Percentiles rank a stretch among this genome's conserved stretches.
These are phyloP conservation scores for Gelatoporia subvermispora DNA, from an alignment of 768 basidiomycete species.

Conservation along the genomic window DNA sequence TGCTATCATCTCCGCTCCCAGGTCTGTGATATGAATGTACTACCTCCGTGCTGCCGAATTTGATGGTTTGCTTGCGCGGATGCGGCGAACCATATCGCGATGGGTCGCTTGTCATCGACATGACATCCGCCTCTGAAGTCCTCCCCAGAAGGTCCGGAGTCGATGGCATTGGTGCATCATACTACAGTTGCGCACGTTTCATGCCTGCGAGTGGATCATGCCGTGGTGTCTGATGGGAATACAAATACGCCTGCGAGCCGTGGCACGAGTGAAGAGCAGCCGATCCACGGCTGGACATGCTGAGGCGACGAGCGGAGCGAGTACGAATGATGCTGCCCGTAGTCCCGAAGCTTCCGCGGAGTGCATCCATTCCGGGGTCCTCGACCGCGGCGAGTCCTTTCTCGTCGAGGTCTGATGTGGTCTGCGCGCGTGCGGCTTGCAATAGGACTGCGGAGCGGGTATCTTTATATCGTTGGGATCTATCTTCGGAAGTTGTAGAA, in stretches of 20 bases:
- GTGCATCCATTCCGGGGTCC: slow-evolving; percentile 89
- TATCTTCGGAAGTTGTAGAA: slow-evolving; percentile 93
- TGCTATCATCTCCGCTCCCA: slow-evolving; percentile 20
- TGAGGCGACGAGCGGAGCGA: slow-evolving; percentile 37
- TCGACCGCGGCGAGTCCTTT: slow-evolving; percentile 56
- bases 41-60: slow-evolving; percentile 69
- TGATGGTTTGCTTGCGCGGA: slow-evolving; percentile 51
- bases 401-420: slow-evolving; percentile 62
- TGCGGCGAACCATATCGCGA: slow-evolving; percentile 23
- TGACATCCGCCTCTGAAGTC: slow-evolving; percentile 36
- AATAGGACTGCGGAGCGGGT: slow-evolving; percentile 77
- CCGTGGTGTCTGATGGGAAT: slow-evolving; percentile 19
- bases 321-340: slow-evolving; percentile 87
- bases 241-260: slow-evolving; percentile 8
- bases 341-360: slow-evolving; percentile 88
- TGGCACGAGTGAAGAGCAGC: slow-evolving; percentile 16
- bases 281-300: slow-evolving; percentile 19
- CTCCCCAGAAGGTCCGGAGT: slow-evolving; percentile 2
- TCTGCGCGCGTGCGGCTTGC: slow-evolving; percentile 72
- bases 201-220: slow-evolving; percentile 45
- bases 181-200: slow-evolving; percentile 79
- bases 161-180: slow-evolving; percentile 78
- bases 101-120: slow-evolving; percentile 29
- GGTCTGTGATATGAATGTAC: slow-evolving; percentile 65
- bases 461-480: slow-evolving; percentile 73